Evolutionary conservation across 176 grass and related monocot species (phyloP).

Genomic region (Neostapfia colusana): DNA sequence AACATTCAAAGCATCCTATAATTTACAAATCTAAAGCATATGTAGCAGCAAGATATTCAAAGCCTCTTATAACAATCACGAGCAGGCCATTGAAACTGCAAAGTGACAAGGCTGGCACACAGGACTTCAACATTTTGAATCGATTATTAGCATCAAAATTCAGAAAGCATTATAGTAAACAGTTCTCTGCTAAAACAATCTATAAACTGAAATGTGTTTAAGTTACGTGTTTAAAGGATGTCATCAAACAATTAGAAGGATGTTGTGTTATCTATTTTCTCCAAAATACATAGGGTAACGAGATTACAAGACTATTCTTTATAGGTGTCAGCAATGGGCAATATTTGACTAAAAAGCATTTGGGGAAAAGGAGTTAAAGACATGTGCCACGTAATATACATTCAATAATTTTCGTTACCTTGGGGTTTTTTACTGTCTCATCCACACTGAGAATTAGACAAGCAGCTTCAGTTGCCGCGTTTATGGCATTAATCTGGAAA

Average conservation of each 20-base stretch:
- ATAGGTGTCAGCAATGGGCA: not conserved
- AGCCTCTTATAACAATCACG: too few species aligned
- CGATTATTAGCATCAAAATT: not conserved
- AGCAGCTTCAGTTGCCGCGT: conserved; percentile 71
- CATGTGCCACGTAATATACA: not conserved
- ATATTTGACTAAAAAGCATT: not conserved
- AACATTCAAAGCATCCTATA: not conserved
- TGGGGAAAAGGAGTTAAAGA: not conserved
- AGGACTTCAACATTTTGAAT: not conserved
- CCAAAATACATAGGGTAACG: not conserved
- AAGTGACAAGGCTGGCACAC: too few species aligned
- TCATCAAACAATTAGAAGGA: not conserved
- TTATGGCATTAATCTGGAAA: conserved; percentile 77
- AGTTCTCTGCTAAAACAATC: not conserved
- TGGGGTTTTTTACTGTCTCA: conserved; percentile 77
- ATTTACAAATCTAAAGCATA: not conserved
- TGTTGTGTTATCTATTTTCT: not conserved
- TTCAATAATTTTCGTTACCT: conserved; percentile 38
- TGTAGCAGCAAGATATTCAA: not conserved
- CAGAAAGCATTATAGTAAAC: not conserved
- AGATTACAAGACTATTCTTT: not conserved
- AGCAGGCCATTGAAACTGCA: not conserved
- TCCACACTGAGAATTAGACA: conserved; percentile 75
- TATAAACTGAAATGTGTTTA: not conserved
- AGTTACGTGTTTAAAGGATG: not conserved